Base-by-base conservation (phyloP, 805 yeast genomes). In the Starmerella bombicola region DNA sequence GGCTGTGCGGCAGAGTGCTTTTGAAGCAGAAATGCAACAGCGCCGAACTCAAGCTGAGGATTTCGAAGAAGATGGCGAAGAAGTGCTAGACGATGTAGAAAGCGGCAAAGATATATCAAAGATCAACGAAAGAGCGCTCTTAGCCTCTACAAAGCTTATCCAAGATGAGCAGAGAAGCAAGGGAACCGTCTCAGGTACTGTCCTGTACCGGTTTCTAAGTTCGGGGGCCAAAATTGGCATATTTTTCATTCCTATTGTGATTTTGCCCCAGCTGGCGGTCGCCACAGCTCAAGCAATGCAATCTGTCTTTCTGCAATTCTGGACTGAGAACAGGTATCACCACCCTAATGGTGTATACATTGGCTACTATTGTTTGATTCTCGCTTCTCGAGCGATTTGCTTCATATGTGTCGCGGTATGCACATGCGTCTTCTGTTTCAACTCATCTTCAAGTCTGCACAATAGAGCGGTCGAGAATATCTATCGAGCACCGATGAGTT, bases 401-500 rank as follows among this genome's bases (percentile, higher is more conserved):
- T 50, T 49, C 23, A 47, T 50, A 13, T 32, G 32, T 4, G 41
- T 50, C 46, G 51, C 48, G 62, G 45, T 48, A 15, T 41, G 42
- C 1, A 31, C 46, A 10, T 44, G 40, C 17, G 28, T 43, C 59
- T 33, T 74, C 85, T 3, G 66, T 81, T 4, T 70, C 61, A 46
- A 55, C 50, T 74, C 85, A 0, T 63, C 84, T 0, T 69, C 63
- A 40, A 55, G 52, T n/a, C 63, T 84, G 55, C 83, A 83, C 54
- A 62, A 77, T 31, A 50, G 53, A 37, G 85, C 93, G 0, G 66
- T 77, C 40, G 59, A 67, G 34, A 69, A 65, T 28, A 65, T 84
- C 13, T 62, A 84, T 45, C 76, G 76, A 45, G 76, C 91, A 2
- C 93, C 93, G 35, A 81, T 82, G 88, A 61, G 76, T 1, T 85